These are phyloP conservation scores for Capronia coronata DNA, from an alignment of 2,329 filamentous ascomycete species.

Conservation along the genomic window DNA sequence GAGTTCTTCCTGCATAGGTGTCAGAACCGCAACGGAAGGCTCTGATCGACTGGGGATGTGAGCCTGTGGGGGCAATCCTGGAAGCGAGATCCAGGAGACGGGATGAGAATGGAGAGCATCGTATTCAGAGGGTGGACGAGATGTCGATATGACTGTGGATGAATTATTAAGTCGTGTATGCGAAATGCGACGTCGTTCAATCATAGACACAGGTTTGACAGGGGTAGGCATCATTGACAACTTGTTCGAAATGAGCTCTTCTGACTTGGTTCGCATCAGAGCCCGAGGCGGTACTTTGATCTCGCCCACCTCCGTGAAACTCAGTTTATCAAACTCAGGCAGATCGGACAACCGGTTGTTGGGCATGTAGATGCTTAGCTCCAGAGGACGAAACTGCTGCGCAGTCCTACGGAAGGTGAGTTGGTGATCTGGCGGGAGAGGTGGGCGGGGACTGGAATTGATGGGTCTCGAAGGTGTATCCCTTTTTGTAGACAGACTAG, in stretches of 20 bases:
- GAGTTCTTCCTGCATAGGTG: conserved; percentile 28
- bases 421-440: conserved; percentile 10
- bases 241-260: conserved; percentile 19
- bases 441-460: conserved; percentile 37
- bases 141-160: conserved; percentile 21
- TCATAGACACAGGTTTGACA: conserved; percentile 25
- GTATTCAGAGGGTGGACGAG: conserved; percentile 25
- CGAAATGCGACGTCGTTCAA: conserved; percentile 20
- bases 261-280: conserved; percentile 28
- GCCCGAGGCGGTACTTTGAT: conserved; percentile 34
- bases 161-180: conserved; percentile 16
- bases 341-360: conserved; percentile 41
- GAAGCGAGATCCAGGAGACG: conserved; percentile 28
- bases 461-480: conserved; percentile 32
- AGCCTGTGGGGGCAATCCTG: conserved; percentile 28
- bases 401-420: conserved; percentile 21
- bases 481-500: conserved; percentile 37
- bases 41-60: conserved; percentile 29
- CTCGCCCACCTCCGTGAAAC: conserved; percentile 31
- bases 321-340: conserved; percentile 39
- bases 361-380: conserved; percentile 43
- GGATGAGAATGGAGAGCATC: conserved; percentile 29
- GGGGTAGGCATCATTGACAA: conserved; percentile 16
- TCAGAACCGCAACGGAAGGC: conserved; percentile 22
- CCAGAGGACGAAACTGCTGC: conserved; percentile 37